phyloP scores from a whole-genome alignment of 495 filamentous ascomycete genomes.

The Hypoxylon fragiforme region DNA sequence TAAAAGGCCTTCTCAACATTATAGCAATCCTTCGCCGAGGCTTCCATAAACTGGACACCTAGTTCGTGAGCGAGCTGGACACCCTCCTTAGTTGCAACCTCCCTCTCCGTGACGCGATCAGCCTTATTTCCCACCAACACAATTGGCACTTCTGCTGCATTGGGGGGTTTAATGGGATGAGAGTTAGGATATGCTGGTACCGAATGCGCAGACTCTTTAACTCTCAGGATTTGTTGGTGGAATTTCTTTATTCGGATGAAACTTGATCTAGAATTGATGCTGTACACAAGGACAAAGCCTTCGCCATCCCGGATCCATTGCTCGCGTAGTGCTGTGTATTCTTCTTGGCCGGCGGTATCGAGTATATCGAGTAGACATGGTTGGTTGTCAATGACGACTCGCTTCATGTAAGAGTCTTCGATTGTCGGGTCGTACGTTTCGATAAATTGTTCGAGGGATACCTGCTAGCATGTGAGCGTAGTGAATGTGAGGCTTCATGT shows the following conservation, averaged over 20 bases:
- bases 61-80: conserved; percentile 88
- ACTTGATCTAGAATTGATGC: conserved; percentile 92
- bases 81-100: conserved; percentile 95
- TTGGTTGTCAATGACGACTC: conserved; percentile 94
- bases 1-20: conserved; percentile 99
- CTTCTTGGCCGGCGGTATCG: conserved; percentile 98
- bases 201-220: conserved; percentile 88
- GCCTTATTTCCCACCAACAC: conserved; percentile 99
- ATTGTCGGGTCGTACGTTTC: conserved; percentile 90
- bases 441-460: too few relatives aligned
- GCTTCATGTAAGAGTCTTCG: conserved; percentile 96
- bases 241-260: conserved; percentile 94
- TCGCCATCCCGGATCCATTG: conserved; percentile 99
- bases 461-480: too few relatives aligned
- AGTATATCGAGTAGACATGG: conserved; percentile 98
- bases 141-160: conserved; percentile 83
- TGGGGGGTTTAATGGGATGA: conserved; percentile 50
- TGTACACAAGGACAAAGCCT: conserved; percentile 96
- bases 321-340: conserved; percentile 95
- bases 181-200: conserved; percentile 71
- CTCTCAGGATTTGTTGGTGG: conserved; percentile 93
- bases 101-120: conserved; percentile 93
- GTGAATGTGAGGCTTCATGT: too few relatives aligned
- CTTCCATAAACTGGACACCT: conserved; percentile 96
- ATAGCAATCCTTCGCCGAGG: conserved; percentile 97